phyloP scores from a whole-genome alignment of 2,329 filamentous ascomycete genomes.

The Coleophoma eucalyptorum region DNA sequence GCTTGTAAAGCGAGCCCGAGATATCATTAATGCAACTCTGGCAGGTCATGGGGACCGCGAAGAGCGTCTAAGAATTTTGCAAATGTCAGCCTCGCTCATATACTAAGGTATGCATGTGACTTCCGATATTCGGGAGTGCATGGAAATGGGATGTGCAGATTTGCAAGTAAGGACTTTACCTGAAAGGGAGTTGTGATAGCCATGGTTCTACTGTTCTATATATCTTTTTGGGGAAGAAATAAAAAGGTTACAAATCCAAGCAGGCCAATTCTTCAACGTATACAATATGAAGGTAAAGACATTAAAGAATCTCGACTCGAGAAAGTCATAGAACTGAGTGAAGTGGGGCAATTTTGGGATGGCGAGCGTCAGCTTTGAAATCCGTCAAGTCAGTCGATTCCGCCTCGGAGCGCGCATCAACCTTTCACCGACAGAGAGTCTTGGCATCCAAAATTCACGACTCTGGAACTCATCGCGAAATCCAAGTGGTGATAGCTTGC shows the following conservation, averaged over 20 bases:
- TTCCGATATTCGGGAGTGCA: constrained; percentile 2
- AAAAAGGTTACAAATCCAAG: no score
- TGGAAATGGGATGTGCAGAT: no score
- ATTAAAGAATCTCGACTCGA: no score
- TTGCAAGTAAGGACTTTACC: constrained; percentile 13
- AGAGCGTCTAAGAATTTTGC: constrained; percentile 64
- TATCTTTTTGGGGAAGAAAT: no score
- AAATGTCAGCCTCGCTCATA: constrained; percentile 6
- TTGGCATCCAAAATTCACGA: constrained; percentile 10
- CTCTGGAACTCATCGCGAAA: not conserved
- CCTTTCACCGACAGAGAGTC: not conserved
- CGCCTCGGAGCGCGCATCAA: not conserved
- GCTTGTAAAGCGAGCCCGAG: constrained; percentile 70
- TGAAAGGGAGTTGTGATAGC: constrained; percentile 29
- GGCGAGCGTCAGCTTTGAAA: constrained; percentile 19
- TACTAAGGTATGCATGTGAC: constrained; percentile 16
- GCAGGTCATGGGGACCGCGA: constrained; percentile 92
- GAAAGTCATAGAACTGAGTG: not conserved
- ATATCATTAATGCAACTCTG: constrained; percentile 85
- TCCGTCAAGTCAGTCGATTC: constrained; percentile 5
- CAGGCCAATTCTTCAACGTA: no score
- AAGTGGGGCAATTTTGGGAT: not conserved
- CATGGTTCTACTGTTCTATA: constrained; percentile 13
- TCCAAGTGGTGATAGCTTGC: not conserved
- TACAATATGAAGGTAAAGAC: constrained; percentile 1